Conservation (phyloP, 2,329 filamentous ascomycete genomes). For the Rhynchosporium graminicola region DNA sequence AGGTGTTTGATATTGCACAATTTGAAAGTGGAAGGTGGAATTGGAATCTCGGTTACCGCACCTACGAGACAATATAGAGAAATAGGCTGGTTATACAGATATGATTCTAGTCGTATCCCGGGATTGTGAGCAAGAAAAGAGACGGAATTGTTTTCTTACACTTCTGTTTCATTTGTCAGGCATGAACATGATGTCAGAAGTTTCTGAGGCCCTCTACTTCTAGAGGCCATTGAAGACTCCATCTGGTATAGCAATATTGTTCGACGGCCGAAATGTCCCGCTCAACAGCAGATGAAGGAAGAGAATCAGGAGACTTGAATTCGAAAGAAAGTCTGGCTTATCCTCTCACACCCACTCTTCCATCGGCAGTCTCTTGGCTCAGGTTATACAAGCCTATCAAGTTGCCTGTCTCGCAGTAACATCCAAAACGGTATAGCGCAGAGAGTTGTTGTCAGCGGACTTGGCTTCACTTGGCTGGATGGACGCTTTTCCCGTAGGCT, state of each 20-base stretch:
- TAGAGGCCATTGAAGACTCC: neutral
- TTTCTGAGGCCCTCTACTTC: neutral
- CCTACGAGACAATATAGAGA: constrained; percentile 6
- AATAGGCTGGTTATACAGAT: constrained; percentile 3
- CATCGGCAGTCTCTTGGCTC: neutral
- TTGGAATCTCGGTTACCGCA: constrained; percentile 8
- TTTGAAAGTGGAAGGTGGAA: neutral
- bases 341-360: neutral
- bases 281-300: neutral
- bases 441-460: neutral
- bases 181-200: constrained; percentile 4
- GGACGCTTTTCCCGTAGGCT: neutral
- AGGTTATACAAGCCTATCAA: neutral
- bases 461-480: neutral
- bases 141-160: neutral
- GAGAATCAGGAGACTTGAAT: neutral
- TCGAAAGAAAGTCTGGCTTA: constrained; percentile 4
- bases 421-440: neutral
- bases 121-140: neutral
- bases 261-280: neutral
- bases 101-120: neutral
- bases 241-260: neutral
- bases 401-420: constrained; percentile 5
- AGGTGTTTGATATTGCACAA: neutral
- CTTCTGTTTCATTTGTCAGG: neutral